phyloP scores from a whole-genome alignment of 768 basidiomycete species.

The Tephrocybe rancida region DNA sequence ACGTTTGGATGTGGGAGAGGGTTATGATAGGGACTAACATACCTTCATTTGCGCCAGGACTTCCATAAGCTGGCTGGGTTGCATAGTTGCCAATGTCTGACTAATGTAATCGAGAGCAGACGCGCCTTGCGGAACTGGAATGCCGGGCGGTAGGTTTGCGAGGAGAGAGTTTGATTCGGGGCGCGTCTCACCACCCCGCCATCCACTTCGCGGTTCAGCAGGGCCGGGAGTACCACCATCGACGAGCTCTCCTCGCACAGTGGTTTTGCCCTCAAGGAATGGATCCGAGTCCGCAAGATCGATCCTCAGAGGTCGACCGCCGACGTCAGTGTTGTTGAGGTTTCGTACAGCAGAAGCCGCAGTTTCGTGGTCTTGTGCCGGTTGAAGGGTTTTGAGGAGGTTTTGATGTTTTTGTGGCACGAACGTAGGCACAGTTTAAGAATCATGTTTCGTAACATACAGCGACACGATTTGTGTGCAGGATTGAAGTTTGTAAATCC shows the following conservation, averaged over 20 bases:
- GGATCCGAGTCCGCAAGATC: conserved; percentile 95
- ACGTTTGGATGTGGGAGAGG: conserved; percentile 6
- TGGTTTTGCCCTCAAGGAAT: conserved; percentile 88
- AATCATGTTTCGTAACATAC: too few species aligned
- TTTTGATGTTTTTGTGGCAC: neutral
- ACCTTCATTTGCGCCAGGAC: conserved; percentile 98
- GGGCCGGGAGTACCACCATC: conserved; percentile 65
- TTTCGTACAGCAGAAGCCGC: conserved; percentile 95
- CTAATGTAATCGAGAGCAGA: conserved; percentile 83
- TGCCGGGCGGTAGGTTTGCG: conserved; percentile 71
- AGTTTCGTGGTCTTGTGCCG: conserved; percentile 84
- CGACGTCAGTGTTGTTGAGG: conserved; percentile 89
- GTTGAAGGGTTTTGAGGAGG: neutral
- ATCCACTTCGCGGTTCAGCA: conserved; percentile 54
- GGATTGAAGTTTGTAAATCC: neutral
- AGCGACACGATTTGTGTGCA: neutral
- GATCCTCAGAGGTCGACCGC: conserved; percentile 90
- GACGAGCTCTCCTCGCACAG: conserved; percentile 79
- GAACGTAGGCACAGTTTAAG: neutral
- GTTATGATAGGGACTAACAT: too few species aligned
- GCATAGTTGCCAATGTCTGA: conserved; percentile 81
- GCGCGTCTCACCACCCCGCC: conserved; percentile 43
- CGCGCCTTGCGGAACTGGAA: conserved; percentile 69
- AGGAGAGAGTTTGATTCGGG: conserved; percentile 60
- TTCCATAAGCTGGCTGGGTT: conserved; percentile 85